Conservation (phyloP, 2,329 filamentous ascomycete genomes). For the Pseudogymnoascus sp. region DNA sequence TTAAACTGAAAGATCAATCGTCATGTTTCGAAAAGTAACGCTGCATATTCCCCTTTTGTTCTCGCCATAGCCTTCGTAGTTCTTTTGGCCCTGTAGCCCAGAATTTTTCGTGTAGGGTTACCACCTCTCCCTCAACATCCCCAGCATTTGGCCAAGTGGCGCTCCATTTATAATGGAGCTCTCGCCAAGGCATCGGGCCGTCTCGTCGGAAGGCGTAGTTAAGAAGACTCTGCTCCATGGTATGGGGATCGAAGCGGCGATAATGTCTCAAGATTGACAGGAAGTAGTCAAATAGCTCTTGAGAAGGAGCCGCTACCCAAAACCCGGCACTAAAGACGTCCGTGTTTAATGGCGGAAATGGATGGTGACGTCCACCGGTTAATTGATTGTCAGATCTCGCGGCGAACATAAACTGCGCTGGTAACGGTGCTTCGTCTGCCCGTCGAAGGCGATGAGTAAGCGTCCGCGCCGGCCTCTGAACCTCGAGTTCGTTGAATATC, state of each 20-base stretch:
- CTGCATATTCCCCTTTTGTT: conserved; percentile 10
- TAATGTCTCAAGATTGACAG: conserved; percentile 30
- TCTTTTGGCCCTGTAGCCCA: conserved; percentile 26
- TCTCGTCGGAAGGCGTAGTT: conserved; percentile 36
- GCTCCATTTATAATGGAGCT: conserved; percentile 33
- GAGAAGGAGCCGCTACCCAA: conserved; percentile 33
- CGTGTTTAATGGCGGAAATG: conserved; percentile 30
- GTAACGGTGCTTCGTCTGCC: conserved; percentile 28
- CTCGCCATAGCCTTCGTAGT: conserved; percentile 17
- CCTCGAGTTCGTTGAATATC: conserved; percentile 31
- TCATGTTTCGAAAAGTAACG: background rate
- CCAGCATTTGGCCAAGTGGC: conserved; percentile 31
- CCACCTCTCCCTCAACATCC: conserved; percentile 30
- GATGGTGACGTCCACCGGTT: conserved; percentile 28
- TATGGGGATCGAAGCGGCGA: conserved; percentile 32
- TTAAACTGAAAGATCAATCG: background rate
- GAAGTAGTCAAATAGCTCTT: conserved; percentile 33
- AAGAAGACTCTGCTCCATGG: conserved; percentile 36
- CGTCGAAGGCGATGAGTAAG: conserved; percentile 18
- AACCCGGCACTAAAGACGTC: conserved; percentile 34
- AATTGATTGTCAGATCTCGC: conserved; percentile 30
- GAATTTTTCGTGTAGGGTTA: conserved; percentile 33
- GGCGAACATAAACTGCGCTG: conserved; percentile 30
- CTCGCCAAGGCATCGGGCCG: conserved; percentile 36
- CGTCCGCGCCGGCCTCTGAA: conserved; percentile 18